Conservation (phyloP, 176 grass and related monocot genomes). For the Carex kokanica region DNA sequence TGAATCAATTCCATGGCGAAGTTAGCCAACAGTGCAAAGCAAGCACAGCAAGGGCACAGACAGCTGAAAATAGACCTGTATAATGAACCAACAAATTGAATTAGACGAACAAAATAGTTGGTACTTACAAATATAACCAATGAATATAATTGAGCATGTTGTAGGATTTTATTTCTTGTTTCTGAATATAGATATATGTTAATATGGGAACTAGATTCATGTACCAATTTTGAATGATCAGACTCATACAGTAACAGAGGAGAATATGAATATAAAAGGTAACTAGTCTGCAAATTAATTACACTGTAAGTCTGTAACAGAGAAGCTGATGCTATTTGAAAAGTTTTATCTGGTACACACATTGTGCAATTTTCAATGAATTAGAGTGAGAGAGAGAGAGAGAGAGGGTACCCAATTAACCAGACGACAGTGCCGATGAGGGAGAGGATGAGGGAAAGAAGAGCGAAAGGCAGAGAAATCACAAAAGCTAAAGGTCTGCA, state of each 20-base stretch:
- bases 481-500: conserved; percentile 58
- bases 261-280: neutral
- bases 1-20: conserved; percentile 37
- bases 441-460: conserved; percentile 62
- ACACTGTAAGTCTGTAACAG: neutral
- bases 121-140: too few relatives aligned
- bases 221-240: neutral
- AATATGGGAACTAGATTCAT: neutral
- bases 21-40: conserved; percentile 37
- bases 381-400: neutral
- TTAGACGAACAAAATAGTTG: too few relatives aligned
- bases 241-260: neutral
- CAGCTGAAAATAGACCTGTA: conserved; percentile 41
- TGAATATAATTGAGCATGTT: too few relatives aligned
- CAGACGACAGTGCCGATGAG: conserved; percentile 53
- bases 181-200: neutral
- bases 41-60: conserved; percentile 56
- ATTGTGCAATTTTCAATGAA: neutral
- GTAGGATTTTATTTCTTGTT: too few relatives aligned
- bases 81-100: neutral
- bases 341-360: neutral
- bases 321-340: neutral
- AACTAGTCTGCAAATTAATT: neutral
- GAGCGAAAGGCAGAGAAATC: conserved; percentile 55
- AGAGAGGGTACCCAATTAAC: conserved; percentile 48